Percentiles rank a stretch among this genome's conserved stretches.
Evolutionary conservation across 2,329 filamentous ascomycete species (phyloP).

Genomic region (Lachnellula subtilissima): DNA sequence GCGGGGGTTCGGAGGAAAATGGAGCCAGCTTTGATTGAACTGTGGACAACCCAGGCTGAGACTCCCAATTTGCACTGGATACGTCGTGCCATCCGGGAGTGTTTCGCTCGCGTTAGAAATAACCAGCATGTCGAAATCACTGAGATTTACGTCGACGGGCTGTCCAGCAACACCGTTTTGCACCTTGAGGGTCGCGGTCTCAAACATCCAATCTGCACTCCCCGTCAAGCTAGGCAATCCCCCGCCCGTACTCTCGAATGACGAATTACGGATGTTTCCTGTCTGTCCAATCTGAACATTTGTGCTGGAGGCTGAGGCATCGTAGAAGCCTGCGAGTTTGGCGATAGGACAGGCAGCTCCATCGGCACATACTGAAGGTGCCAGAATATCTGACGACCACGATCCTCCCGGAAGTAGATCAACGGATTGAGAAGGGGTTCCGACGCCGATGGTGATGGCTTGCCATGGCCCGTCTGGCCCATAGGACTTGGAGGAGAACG

Average conservation of each 20-base stretch:
- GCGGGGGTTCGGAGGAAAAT: background rate
- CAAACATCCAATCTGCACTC: constrained; percentile 12
- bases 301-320: constrained; percentile 3
- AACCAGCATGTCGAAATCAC: constrained; percentile 13
- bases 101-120: constrained; percentile 1
- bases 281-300: constrained; percentile 3
- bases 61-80: constrained; percentile 13
- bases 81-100: constrained; percentile 16
- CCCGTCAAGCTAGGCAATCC: constrained; percentile 1
- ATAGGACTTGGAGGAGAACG: constrained; percentile 16
- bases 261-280: background rate
- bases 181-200: constrained; percentile 5
- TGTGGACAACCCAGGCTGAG: constrained; percentile 13
- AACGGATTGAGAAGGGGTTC: constrained; percentile 10
- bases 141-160: background rate
- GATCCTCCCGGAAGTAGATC: constrained; percentile 16
- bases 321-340: constrained; percentile 9
- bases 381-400: constrained; percentile 10
- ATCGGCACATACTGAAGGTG: constrained; percentile 5
- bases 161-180: constrained; percentile 2
- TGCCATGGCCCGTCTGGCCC: constrained; percentile 21
- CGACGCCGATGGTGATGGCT: constrained; percentile 13
- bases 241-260: background rate
- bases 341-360: background rate
- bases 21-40: constrained; percentile 13